Evolutionary conservation across 1,284 basidiomycete species (phyloP).

Genomic region (Neotropicomus parvogracilis): DNA sequence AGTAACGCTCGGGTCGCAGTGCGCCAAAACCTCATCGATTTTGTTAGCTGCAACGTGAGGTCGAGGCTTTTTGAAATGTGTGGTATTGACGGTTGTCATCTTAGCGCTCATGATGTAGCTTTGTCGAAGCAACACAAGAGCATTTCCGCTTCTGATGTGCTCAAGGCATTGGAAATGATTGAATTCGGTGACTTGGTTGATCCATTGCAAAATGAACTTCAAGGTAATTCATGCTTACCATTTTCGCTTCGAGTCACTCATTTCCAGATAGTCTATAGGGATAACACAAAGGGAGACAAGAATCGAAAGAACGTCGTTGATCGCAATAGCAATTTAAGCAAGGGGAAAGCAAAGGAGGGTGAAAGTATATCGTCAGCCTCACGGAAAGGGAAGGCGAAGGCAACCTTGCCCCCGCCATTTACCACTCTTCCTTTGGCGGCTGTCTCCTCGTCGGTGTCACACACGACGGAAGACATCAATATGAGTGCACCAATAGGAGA

Average conservation of each 20-base stretch:
- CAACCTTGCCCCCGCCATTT: constrained; percentile 27
- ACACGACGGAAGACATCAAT: constrained; percentile 18
- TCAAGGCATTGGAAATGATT: constrained; percentile 78
- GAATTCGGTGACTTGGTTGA: constrained; percentile 77
- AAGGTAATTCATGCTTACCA: constrained; percentile 44
- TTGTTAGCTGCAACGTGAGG: constrained; percentile 64
- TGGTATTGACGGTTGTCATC: constrained; percentile 8
- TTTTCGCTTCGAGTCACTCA: background rate
- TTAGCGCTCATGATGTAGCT: constrained; percentile 85
- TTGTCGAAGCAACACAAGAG: constrained; percentile 81
- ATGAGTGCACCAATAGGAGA: constrained; percentile 20
- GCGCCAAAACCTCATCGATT: constrained; percentile 2
- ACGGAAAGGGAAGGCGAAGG: constrained; percentile 39
- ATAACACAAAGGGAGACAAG: constrained; percentile 53
- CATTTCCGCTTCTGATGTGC: constrained; percentile 83
- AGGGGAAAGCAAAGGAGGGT: constrained; percentile 31
- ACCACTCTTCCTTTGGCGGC: constrained; percentile 29
- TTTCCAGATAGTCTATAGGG: constrained; percentile 50
- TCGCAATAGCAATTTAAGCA: constrained; percentile 22
- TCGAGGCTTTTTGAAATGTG: background rate
- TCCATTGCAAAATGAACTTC: constrained; percentile 67
- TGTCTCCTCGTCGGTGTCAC: constrained; percentile 19
- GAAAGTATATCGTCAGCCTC: constrained; percentile 23
- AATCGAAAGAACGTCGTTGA: constrained; percentile 41
- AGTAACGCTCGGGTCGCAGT: constrained; percentile 29